phyloP scores from a whole-genome alignment of 1,139 yeast genomes.

The Hyphopichia burtonii region DNA sequence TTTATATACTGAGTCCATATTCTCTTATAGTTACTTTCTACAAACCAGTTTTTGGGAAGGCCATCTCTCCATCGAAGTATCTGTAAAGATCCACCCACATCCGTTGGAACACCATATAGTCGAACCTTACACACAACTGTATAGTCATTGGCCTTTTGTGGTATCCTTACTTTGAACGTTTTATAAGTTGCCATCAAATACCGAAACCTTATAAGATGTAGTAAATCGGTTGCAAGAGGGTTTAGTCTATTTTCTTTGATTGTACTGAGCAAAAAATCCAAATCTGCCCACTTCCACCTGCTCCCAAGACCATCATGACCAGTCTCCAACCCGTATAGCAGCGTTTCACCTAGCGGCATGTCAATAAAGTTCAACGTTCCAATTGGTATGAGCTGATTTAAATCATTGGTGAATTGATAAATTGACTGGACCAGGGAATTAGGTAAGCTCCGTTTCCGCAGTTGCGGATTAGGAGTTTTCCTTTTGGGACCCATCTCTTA shows the following conservation, averaged over 20 bases:
- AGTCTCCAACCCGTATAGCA: slow-evolving; percentile 15
- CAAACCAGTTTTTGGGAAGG: slow-evolving; percentile 13
- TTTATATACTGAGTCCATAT: slow-evolving; percentile 32
- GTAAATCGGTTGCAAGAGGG: slow-evolving; percentile 31
- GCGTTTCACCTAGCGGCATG: slow-evolving; percentile 30
- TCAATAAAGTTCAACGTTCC: slow-evolving; percentile 47
- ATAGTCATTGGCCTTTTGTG: not conserved
- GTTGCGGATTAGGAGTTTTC: not conserved
- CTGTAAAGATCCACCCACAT: slow-evolving; percentile 34
- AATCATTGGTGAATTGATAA: slow-evolving; percentile 30
- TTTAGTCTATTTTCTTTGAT: slow-evolving; percentile 11
- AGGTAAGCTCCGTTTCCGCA: not conserved
- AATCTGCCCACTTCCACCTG: slow-evolving; percentile 57
- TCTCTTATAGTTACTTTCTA: slow-evolving; percentile 26
- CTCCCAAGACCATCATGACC: slow-evolving; percentile 2
- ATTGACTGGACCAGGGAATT: not conserved
- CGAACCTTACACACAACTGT: slow-evolving; percentile 34
- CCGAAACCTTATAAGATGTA: slow-evolving; percentile 37
- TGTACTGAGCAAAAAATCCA: slow-evolving; percentile 18
- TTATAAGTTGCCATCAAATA: slow-evolving; percentile 47
- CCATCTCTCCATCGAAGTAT: slow-evolving; percentile 31
- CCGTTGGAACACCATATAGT: slow-evolving; percentile 49
- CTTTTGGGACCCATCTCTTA: not conserved
- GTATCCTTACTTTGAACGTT: slow-evolving; percentile 9
- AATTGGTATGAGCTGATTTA: slow-evolving; percentile 38